Conservation (phyloP, 352 stramenopile genomes). For the Phytophthora aleatoria region DNA sequence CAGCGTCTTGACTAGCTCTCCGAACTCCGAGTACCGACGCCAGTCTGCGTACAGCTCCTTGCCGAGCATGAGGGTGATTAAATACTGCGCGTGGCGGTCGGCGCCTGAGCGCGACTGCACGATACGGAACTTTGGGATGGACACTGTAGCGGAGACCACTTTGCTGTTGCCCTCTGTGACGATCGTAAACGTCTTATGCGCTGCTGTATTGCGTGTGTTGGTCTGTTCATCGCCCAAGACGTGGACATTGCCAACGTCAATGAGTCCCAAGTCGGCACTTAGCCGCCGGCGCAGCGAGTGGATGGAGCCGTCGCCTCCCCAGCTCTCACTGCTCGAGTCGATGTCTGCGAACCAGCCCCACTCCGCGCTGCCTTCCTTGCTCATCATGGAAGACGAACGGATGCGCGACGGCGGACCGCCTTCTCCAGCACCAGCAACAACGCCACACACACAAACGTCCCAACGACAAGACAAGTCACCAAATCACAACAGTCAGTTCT, state of each 20-base stretch:
- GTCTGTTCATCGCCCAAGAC: conserved; percentile 85
- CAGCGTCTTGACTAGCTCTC: conserved; percentile 84
- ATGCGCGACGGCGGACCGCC: conserved; percentile 50
- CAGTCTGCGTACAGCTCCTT: conserved; percentile 89
- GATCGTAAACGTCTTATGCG: conserved; percentile 88
- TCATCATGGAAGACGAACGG: conserved; percentile 70
- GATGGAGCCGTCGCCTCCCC: conserved; percentile 69
- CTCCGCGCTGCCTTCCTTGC: conserved; percentile 81
- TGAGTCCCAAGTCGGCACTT: conserved; percentile 73
- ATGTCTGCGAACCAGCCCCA: conserved; percentile 91
- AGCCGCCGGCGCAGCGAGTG: conserved; percentile 66
- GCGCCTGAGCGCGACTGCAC: conserved; percentile 81
- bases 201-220: conserved; percentile 82
- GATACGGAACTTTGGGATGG: conserved; percentile 90
- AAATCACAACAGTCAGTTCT: conserved; percentile 39
- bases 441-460: conserved; percentile 26
- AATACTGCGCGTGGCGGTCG: conserved; percentile 87
- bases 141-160: conserved; percentile 78
- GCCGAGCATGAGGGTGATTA: conserved; percentile 87
- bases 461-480: conserved; percentile 35
- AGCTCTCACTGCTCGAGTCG: conserved; percentile 86
- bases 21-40: conserved; percentile 89
- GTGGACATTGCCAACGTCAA: conserved; percentile 69
- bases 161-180: conserved; percentile 75
- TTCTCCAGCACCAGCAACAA: conserved; percentile 28